Conservation (phyloP, 164 flowering plant species). For the Kingdonia uniflora region DNA sequence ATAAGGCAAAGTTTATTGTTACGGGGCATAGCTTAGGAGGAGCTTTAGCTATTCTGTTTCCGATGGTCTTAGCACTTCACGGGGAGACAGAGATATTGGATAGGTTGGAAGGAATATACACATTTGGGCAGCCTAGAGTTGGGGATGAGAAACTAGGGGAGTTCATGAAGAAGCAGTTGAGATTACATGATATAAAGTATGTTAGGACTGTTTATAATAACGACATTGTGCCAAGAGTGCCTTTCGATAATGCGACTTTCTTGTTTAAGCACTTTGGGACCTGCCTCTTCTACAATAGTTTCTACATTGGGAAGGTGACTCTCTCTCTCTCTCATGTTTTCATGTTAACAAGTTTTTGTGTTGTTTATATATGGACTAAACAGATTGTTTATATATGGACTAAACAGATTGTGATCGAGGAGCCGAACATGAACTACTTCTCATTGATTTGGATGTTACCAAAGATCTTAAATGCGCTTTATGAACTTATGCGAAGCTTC, state of each 20-base stretch:
- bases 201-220: slow-evolving; percentile 58
- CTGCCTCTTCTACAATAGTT: slow-evolving; percentile 54
- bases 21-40: slow-evolving; percentile 93
- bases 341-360: neutral
- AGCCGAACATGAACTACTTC: slow-evolving; percentile 78
- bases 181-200: slow-evolving; percentile 32
- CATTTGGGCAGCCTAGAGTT: slow-evolving; percentile 85
- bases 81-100: slow-evolving; percentile 46
- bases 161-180: slow-evolving; percentile 39
- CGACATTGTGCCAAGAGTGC: slow-evolving; percentile 78
- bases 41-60: slow-evolving; percentile 64
- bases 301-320: slow-evolving; percentile 52
- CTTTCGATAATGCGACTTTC: slow-evolving; percentile 44
- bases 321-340: slow-evolving; percentile 5
- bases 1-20: slow-evolving; percentile 39
- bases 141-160: slow-evolving; percentile 57
- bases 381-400: too few species aligned
- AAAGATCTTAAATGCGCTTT: slow-evolving; percentile 39
- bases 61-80: slow-evolving; percentile 34
- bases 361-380: slow-evolving; percentile 2
- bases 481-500: slow-evolving; percentile 55
- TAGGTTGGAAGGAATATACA: slow-evolving; percentile 61
- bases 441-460: slow-evolving; percentile 32
- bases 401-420: slow-evolving; percentile 35
- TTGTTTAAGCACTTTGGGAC: slow-evolving; percentile 66